Evolutionary conservation across 164 flowering plant species (phyloP).

Genomic region (Buxus sempervirens): DNA sequence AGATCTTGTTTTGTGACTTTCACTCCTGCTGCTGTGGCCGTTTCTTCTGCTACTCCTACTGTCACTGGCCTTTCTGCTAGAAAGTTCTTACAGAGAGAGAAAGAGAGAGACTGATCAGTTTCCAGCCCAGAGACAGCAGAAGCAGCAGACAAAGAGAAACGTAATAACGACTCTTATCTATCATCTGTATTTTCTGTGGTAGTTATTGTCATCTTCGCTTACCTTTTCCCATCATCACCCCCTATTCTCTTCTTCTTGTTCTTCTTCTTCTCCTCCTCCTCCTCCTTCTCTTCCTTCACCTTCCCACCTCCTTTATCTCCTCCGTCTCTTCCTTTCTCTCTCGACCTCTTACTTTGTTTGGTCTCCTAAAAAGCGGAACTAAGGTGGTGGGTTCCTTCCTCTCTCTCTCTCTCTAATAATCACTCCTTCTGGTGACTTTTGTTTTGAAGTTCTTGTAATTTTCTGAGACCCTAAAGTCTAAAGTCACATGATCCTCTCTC

Average conservation of each 20-base stretch:
- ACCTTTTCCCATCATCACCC: conserved; percentile 17
- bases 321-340: conserved; percentile 6
- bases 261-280: background rate
- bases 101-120: conserved; percentile 15
- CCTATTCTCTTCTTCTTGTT: conserved; percentile 1
- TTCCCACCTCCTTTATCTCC: too few relatives aligned
- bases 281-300: too few relatives aligned
- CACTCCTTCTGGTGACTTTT: conserved; percentile 15
- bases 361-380: conserved; percentile 32
- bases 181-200: conserved; percentile 3
- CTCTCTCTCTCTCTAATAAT: conserved; percentile 24
- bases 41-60: conserved; percentile 15
- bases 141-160: conserved; percentile 2
- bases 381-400: conserved; percentile 21
- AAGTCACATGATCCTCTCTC: conserved; percentile 33
- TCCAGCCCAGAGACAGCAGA: conserved; percentile 7
- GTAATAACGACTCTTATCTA: conserved; percentile 23
- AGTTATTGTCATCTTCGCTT: conserved; percentile 8
- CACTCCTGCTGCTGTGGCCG: conserved; percentile 4
- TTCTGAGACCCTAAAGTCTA: conserved; percentile 18
- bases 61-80: conserved; percentile 28
- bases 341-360: conserved; percentile 2
- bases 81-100: conserved; percentile 9
- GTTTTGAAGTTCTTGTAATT: conserved; percentile 26
- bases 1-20: background rate